A percentile compares a stretch with the other conserved stretches of the same genome.
phyloP scores from a whole-genome alignment of 1,284 basidiomycete species.

The Chiua sp. region DNA sequence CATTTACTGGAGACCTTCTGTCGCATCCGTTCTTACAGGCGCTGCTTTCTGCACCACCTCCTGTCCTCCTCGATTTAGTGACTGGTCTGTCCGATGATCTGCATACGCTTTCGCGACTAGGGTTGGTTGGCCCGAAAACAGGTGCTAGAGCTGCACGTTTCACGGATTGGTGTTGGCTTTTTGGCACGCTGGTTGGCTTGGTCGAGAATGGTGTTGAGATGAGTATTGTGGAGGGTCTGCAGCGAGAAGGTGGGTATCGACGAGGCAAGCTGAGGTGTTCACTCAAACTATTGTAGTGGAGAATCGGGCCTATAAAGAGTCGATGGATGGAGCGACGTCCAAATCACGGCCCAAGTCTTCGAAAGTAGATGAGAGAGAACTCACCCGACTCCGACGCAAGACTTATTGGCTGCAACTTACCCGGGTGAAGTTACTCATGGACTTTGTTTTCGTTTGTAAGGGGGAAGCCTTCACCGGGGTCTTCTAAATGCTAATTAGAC shows the following conservation, averaged over 20 bases:
- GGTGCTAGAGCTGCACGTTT: slow-evolving; percentile 74
- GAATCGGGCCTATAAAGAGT: slow-evolving; percentile 71
- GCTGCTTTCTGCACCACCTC: slow-evolving; percentile 78
- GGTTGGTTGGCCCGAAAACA: slow-evolving; percentile 63
- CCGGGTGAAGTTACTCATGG: slow-evolving; percentile 75
- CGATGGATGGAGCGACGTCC: slow-evolving; percentile 70
- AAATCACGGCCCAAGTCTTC: slow-evolving; percentile 66
- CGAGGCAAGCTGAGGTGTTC: background rate
- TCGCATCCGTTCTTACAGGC: slow-evolving; percentile 67
- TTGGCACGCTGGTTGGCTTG: slow-evolving; percentile 74
- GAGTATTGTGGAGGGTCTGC: slow-evolving; percentile 64
- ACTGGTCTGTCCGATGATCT: slow-evolving; percentile 77
- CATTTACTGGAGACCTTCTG: slow-evolving; percentile 27
- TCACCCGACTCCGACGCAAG: slow-evolving; percentile 66
- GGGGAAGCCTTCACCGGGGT: slow-evolving; percentile 21
- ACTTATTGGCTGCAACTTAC: slow-evolving; percentile 77
- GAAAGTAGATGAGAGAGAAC: slow-evolving; percentile 73
- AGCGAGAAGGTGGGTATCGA: slow-evolving; percentile 58
- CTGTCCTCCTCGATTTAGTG: slow-evolving; percentile 78
- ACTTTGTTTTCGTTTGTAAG: slow-evolving; percentile 85
- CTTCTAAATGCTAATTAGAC: slow-evolving; percentile 8
- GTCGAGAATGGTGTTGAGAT: slow-evolving; percentile 83
- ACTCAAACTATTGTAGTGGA: slow-evolving; percentile 54
- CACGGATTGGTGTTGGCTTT: slow-evolving; percentile 85
- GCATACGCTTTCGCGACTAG: slow-evolving; percentile 72